Percentiles rank a stretch among this genome's conserved stretches.
phyloP scores from a whole-genome alignment of 441 rosid species.

The Bruguiera hainesii region DNA sequence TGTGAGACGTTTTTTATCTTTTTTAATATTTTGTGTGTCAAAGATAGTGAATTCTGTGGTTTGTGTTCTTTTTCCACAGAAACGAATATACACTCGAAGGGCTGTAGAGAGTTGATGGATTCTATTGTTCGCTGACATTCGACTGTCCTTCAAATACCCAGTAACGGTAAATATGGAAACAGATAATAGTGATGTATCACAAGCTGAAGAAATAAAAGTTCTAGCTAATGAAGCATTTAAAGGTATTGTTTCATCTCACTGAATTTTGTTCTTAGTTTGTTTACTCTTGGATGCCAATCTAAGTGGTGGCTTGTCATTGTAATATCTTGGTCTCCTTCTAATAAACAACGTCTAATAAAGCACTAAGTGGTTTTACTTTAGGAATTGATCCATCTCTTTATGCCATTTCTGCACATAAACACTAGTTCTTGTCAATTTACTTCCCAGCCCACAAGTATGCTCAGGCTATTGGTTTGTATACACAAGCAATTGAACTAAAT shows the following conservation, averaged over 20 bases:
- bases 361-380: neutral
- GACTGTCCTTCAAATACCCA: slow-evolving; percentile 1
- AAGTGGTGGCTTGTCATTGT: neutral
- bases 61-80: neutral
- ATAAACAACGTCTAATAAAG: neutral
- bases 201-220: slow-evolving; percentile 72
- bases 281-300: neutral
- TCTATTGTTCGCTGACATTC: slow-evolving; percentile 13
- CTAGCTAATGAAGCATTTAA: slow-evolving; percentile 89
- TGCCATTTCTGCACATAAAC: neutral
- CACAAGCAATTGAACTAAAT: slow-evolving; percentile 74
- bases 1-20: neutral
- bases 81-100: neutral
- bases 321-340: neutral
- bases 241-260: slow-evolving; percentile 35
- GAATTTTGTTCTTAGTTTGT: neutral
- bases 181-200: slow-evolving; percentile 43
- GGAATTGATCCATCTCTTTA: neutral
- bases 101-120: slow-evolving; percentile 8
- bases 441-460: slow-evolving; percentile 68
- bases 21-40: neutral
- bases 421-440: slow-evolving; percentile 19
- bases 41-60: neutral
- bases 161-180: slow-evolving; percentile 43
- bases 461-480: slow-evolving; percentile 77